Conservation (phyloP, 1,139 yeast species). For the Suhomyces ambrosiae region DNA sequence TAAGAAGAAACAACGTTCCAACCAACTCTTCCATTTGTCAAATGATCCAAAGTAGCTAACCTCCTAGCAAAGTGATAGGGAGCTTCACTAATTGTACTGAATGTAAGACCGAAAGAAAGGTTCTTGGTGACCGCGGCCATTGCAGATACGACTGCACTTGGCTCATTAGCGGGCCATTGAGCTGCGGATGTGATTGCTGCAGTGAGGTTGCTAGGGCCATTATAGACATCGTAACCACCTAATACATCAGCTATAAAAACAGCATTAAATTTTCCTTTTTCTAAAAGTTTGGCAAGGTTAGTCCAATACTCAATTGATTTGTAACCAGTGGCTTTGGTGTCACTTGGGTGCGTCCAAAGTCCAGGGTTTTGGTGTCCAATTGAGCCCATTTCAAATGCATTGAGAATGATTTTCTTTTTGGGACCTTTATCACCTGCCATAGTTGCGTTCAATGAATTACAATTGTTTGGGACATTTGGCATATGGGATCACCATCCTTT, state of each 20-base stretch:
- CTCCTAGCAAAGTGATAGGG: conserved; percentile 49
- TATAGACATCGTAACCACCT: conserved; percentile 47
- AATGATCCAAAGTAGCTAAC: conserved; percentile 44
- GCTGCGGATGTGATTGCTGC: conserved; percentile 45
- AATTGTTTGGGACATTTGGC: not conserved
- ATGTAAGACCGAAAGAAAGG: conserved; percentile 44
- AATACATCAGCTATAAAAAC: conserved; percentile 51
- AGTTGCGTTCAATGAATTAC: not conserved
- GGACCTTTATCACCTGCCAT: not conserved
- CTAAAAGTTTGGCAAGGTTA: conserved; percentile 45
- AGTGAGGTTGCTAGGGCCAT: conserved; percentile 37
- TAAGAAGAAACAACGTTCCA: conserved; percentile 48
- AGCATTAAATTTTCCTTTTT: conserved; percentile 47
- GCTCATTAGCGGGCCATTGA: conserved; percentile 48
- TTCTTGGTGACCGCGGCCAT: conserved; percentile 48
- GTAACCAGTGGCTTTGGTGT: conserved; percentile 32
- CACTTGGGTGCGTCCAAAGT: conserved; percentile 47
- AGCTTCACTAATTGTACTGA: conserved; percentile 46
- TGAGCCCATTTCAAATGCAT: conserved; percentile 45
- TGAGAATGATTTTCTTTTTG: conserved; percentile 30
- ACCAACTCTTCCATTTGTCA: conserved; percentile 48
- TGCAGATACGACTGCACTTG: conserved; percentile 40
- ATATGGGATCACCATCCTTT: not conserved
- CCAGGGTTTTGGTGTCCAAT: conserved; percentile 41
- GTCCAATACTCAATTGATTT: conserved; percentile 49